A percentile compares a stretch with the other conserved stretches of the same genome.
phyloP scores from a whole-genome alignment of 495 filamentous ascomycete species.

The Durotheca rogersii region DNA sequence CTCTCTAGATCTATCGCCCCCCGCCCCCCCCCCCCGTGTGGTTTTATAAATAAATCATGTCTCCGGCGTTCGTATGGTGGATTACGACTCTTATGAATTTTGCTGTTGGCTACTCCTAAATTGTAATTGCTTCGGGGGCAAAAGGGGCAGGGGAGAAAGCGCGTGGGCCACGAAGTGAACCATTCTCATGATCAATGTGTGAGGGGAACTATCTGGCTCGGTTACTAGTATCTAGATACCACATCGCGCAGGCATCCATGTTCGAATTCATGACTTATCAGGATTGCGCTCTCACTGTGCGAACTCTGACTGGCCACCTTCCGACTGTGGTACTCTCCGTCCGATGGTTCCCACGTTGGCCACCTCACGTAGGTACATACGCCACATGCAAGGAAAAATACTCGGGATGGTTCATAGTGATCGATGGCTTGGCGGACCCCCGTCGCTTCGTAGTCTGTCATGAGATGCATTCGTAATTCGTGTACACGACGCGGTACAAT shows the following conservation, averaged over 20 bases:
- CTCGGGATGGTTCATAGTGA: too few species aligned
- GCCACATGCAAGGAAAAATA: too few species aligned
- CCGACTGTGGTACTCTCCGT: too few species aligned
- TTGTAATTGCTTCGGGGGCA: conserved; percentile 8
- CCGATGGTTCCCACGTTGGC: too few species aligned
- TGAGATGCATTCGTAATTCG: conserved; percentile 26
- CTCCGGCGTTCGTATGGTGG: neutral
- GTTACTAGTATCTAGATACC: conserved; percentile 22
- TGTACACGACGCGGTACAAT: conserved; percentile 28
- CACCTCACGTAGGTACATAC: neutral
- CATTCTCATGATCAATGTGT: too few species aligned
- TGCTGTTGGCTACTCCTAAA: conserved; percentile 7
- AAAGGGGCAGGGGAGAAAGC: neutral
- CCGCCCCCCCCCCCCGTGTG: too few species aligned
- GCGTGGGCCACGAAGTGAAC: conserved; percentile 7
- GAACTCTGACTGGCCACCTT: too few species aligned
- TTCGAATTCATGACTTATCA: too few species aligned
- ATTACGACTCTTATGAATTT: neutral
- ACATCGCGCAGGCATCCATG: conserved; percentile 7
- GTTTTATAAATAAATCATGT: neutral
- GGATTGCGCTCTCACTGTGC: too few species aligned
- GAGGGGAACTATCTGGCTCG: conserved; percentile 1
- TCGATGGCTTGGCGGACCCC: neutral
- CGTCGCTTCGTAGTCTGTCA: conserved; percentile 5
- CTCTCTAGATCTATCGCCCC: conserved; percentile 34